Evolutionary conservation across 495 filamentous ascomycete species (phyloP), one percentile per base, ranked within the genome.

Genomic region (Neurospora hispaniola): DNA sequence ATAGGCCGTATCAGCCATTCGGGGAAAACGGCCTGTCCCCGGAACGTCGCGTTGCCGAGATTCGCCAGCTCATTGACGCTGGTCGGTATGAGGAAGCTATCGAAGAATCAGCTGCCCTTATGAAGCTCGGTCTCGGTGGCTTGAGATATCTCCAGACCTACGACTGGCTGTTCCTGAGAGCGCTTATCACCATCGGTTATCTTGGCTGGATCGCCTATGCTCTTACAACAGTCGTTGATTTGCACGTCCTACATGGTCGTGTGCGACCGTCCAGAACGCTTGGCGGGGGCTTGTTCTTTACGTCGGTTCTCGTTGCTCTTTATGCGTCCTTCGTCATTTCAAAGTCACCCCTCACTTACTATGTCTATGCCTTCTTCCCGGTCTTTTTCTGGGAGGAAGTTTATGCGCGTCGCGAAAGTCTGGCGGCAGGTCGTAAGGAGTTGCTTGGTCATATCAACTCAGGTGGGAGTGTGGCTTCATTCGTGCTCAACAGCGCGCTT

Each of bases 331-430:
- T 99, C 59, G 82, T 90, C 71, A 85, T 93, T 71, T 94, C 96
- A 44, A 86, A 88, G 41, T 95, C 94, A 3, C 90, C 95, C 0
- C 85, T 87, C 75, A 92, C 92, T 6, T 99, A 98, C 79, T 98
- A 98, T 76, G 90, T 90, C 35, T 99, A 98, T 78, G 94, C 89
- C 6, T 85, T 95, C 75, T 99, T 98, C 80, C 95, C 96, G 0
- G 89, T 96, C 3, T 88, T 90, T 66, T 98, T 99, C 85, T 99
- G 96, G 96, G 94, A 98, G 79, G 96, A 97, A 76, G 94, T 98
- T 0, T 93, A 92, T 79, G 93, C 92, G 4, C 88, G 93, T 10
- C 85, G 94, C 66, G 86, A 87, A 69, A 89, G 93, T 70, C 77
- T 98, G 59, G 74, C 80, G 66, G 86, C 90, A 73, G 96, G 94